Evolutionary conservation across 306 rosid genomes (phyloP), one percentile per base, ranked within the genome.

Genomic region (Prunus campanulata): DNA sequence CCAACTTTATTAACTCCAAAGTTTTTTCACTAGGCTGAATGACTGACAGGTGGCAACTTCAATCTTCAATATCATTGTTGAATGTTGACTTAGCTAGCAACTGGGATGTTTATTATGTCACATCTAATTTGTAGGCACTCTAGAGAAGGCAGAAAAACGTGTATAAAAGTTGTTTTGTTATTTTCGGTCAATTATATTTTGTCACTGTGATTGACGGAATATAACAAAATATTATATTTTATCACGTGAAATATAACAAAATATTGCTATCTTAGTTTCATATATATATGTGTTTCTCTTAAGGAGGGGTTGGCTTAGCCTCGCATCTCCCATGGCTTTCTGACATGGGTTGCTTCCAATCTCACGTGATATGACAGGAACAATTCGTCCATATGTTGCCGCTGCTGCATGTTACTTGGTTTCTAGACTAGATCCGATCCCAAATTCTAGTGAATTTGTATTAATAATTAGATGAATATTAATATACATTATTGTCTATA

Each of bases 101-200:
- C 39, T 35, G 2, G 8, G 42, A 6, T 32, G 42, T 35, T 35
- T 35, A 35, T 35, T 5, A 35, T 35, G 42, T 5, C 42, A 6
- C 42, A 5, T 39, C 9, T 39, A 39, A 39, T 39, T 39, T 39
- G 44, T 1, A 39, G 44, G 44, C 2, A 0, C 9, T 39, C 44
- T 39, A 1, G 8, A 39, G 0, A 1, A 35, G 42, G 2, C 2
- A 5, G 7, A 32, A 32, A 32, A 5, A 32, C 8, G 5, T 0
- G 25, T 0, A 24, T 24, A 24, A 24, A 24, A 24, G 25, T 0
- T 24, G 25, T 24, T 35, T 35, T 5, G 2, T 0, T 1, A 0
- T 35, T 35, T 6, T 35, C 0, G 0, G 0, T 0, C 0, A 35
- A 35, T 5, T 35, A 35, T 0, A 35, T 0, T 32, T 5, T 35